Conservation (phyloP, 2,329 filamentous ascomycete species). For the Aspergillus pseudotamarii region DNA sequence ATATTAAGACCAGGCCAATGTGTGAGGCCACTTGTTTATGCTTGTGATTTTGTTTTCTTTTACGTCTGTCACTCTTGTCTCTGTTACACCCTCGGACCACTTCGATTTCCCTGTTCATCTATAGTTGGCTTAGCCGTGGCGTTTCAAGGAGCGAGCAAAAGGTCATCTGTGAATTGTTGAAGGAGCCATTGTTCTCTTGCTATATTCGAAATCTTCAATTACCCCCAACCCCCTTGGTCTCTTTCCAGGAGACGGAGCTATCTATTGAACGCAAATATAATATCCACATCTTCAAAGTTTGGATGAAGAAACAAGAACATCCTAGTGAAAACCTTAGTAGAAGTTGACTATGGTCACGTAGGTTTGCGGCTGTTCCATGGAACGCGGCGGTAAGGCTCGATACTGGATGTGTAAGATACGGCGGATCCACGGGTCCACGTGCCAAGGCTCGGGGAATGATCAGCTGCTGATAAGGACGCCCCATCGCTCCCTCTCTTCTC, state of each 20-base stretch:
- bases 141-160: slow-evolving; percentile 13
- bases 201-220: slow-evolving; percentile 3
- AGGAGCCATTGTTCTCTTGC: background rate
- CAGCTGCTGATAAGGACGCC: slow-evolving; percentile 17
- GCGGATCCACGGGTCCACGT: slow-evolving; percentile 2
- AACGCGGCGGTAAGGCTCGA: background rate
- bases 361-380: background rate
- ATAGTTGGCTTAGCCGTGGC: slow-evolving; percentile 15
- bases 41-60: slow-evolving; percentile 7
- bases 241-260: background rate
- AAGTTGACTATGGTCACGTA: background rate
- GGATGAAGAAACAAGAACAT: no score
- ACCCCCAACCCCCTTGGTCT: background rate
- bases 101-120: slow-evolving; percentile 8
- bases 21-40: slow-evolving; percentile 12
- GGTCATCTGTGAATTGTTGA: background rate
- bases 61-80: background rate
- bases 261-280: background rate
- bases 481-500: slow-evolving; percentile 1
- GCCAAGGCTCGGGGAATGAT: slow-evolving; percentile 13
- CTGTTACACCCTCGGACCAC: background rate
- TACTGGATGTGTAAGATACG: slow-evolving; percentile 3
- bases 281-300: background rate
- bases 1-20: slow-evolving; percentile 17
- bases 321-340: no score